Evolutionary conservation across 768 basidiomycete genomes (phyloP).

Genomic region (Dioszegia aurantiaca): DNA sequence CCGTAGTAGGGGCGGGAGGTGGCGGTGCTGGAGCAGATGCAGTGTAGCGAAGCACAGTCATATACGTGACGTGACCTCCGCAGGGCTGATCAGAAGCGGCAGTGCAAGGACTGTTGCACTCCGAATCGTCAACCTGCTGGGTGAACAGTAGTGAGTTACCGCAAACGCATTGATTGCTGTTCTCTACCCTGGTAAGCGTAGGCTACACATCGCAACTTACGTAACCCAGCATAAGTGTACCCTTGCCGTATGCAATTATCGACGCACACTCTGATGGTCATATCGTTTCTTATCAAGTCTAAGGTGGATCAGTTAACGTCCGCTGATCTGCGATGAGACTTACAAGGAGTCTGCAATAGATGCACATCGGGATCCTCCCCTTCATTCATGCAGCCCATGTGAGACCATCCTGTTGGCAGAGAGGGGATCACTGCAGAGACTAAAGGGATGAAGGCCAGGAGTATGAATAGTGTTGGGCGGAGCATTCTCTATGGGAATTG

Average conservation of each 20-base stretch:
- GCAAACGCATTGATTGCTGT: neutral
- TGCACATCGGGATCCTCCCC: too few relatives aligned
- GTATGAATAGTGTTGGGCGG: neutral
- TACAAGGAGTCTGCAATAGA: neutral
- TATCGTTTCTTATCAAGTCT: neutral
- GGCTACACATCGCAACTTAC: too few relatives aligned
- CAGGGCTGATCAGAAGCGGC: neutral
- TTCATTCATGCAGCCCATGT: neutral
- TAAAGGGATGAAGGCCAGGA: neutral
- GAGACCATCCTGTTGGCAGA: neutral
- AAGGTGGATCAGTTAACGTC: too few relatives aligned
- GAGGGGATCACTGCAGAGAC: neutral
- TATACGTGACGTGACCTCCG: neutral
- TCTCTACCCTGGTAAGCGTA: neutral
- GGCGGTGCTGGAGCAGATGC: neutral
- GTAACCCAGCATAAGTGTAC: neutral
- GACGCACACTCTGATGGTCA: neutral
- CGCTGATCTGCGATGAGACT: neutral
- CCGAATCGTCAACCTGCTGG: neutral
- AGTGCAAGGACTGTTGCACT: neutral
- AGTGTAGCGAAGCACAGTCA: constrained; percentile 3
- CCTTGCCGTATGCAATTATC: neutral
- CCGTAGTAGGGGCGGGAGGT: neutral
- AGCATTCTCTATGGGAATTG: too few relatives aligned
- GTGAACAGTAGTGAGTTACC: neutral